phyloP scores from a whole-genome alignment of 768 basidiomycete genomes.

The Panaeolus cyanescens region DNA sequence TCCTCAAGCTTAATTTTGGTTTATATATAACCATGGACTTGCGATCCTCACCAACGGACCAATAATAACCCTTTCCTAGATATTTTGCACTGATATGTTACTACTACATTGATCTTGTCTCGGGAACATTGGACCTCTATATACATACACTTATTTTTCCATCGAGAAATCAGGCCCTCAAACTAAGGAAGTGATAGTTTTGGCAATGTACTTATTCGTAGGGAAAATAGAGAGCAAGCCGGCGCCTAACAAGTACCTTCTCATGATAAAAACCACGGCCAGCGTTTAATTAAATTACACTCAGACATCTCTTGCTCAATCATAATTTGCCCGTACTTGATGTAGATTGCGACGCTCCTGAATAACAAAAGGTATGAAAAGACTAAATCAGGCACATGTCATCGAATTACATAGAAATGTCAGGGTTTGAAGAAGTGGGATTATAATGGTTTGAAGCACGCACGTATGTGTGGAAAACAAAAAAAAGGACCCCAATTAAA shows the following conservation, averaged over 20 bases:
- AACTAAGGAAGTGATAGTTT: too few species aligned
- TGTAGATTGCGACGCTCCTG: not conserved
- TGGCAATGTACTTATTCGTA: too few species aligned
- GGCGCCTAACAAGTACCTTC: too few species aligned
- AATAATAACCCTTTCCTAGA: not conserved
- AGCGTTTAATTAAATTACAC: too few species aligned
- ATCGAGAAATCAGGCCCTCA: too few species aligned
- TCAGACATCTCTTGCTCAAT: too few species aligned
- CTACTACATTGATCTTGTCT: too few species aligned
- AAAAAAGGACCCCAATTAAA: not conserved
- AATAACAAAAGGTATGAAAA: not conserved
- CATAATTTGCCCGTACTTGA: too few species aligned
- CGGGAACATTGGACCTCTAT: not conserved
- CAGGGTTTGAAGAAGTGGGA: not conserved
- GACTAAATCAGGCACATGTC: not conserved
- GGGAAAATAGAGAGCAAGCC: too few species aligned
- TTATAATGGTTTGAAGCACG: not conserved
- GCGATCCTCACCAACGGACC: not conserved
- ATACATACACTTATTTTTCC: not conserved
- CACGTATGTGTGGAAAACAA: not conserved
- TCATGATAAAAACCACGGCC: too few species aligned
- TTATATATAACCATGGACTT: not conserved
- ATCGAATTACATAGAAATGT: not conserved
- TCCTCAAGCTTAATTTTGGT: too few species aligned
- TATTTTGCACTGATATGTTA: not conserved